phyloP scores from a whole-genome alignment of 2,329 filamentous ascomycete species.

The Ascochyta lentis region DNA sequence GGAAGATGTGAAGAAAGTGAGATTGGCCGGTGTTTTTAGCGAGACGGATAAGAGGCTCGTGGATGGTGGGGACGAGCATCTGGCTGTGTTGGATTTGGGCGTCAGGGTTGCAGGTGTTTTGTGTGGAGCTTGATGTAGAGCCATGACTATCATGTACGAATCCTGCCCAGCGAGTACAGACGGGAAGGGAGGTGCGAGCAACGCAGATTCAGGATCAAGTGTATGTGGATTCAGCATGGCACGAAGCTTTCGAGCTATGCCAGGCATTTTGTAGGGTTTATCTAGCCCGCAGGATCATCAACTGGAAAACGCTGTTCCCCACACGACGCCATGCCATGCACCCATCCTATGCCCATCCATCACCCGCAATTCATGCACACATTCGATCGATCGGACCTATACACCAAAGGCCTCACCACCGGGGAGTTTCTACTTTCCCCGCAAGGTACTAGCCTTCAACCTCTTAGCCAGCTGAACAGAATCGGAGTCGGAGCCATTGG shows the following conservation, averaged over 20 bases:
- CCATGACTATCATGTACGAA: too few species aligned
- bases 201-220: too few species aligned
- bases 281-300: too few species aligned
- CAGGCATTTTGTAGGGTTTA: too few species aligned
- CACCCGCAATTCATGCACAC: constrained; percentile 1
- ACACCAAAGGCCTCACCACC: constrained; percentile 23
- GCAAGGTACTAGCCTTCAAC: constrained; percentile 67
- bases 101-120: constrained; percentile 81
- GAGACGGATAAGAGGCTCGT: constrained; percentile 93
- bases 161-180: too few species aligned
- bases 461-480: constrained; percentile 69
- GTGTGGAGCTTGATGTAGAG: constrained; percentile 36
- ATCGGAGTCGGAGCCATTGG: constrained; percentile 55
- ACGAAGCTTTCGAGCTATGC: too few species aligned
- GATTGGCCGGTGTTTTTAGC: constrained; percentile 87
- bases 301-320: too few species aligned
- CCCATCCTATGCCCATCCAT: too few species aligned
- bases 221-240: too few species aligned
- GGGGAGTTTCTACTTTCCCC: constrained; percentile 36
- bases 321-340: too few species aligned
- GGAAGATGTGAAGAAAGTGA: constrained; percentile 85
- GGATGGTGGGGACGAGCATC: constrained; percentile 93
- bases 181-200: too few species aligned
- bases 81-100: constrained; percentile 85
- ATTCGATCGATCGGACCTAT: constrained; percentile 28